Evolutionary conservation across 2,329 filamentous ascomycete species (phyloP), one percentile per base, ranked within the genome.

Genomic region (Passalora sequoiae): DNA sequence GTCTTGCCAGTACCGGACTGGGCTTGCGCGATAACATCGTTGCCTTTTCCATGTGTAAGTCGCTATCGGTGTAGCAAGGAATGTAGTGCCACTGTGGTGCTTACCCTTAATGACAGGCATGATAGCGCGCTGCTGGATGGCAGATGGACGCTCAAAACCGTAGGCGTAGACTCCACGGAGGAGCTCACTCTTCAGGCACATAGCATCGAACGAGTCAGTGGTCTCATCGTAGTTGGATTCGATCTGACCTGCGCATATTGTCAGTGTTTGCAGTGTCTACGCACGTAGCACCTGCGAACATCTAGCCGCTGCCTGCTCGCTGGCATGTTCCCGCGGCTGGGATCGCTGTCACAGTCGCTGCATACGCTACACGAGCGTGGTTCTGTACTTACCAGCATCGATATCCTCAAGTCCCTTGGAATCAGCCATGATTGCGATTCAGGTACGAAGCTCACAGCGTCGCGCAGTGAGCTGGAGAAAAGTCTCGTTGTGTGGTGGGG

Each of bases 201-300:
- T 98, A 64, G 89, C 80, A 75, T 98, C 92, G 76, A 98, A 98
- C 52, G 89, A 95, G 76, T 98, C 94, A 73, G 92, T 91, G 66
- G 91, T 89, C 81, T 97, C 89, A 81, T 98, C 92, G 78, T 97
- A 98, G 87, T 98, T 98, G 69, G 89, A 95, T 81, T 98, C 94
- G 80, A 98, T 98, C 78, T 94, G 89, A 74, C 84, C 91, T 95
- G 43, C 35, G 24, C 13, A 17, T 9, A 38, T 31, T 20, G 37
- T 40, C 29, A 39, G 39, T 38, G 20, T 32, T 33, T 49, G 30
- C 40, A 32, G 24, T 30, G 27, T 29, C 15, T 16, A 36, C 21
- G 40, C 21, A 33, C 20, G 19, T 15, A 36, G 22, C 40, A 35
- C 13, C 25, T 38, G 21, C 21, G n/a, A 16, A 35, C 28, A 19